These are phyloP conservation scores for Mycena leptocephala DNA, from an alignment of 768 basidiomycete genomes.

Conservation along the genomic window DNA sequence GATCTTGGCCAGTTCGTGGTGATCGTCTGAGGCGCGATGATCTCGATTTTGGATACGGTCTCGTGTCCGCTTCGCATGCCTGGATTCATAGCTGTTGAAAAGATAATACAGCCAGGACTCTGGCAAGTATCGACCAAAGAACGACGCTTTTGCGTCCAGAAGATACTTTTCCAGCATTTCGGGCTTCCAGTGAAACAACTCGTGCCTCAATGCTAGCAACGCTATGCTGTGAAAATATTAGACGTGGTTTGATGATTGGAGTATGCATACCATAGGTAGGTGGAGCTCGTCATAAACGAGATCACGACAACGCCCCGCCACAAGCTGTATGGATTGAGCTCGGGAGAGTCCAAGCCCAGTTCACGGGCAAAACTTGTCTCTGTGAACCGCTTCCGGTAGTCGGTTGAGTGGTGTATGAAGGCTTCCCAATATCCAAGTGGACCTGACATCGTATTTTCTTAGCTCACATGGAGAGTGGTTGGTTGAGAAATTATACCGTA, in stretches of 20 bases:
- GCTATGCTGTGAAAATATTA: slow-evolving; percentile 10
- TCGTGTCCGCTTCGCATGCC: slow-evolving; percentile 11
- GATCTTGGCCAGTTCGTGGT: slow-evolving; percentile 16
- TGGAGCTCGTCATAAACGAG: slow-evolving; percentile 3
- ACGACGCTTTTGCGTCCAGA: neutral
- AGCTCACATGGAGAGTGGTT: neutral
- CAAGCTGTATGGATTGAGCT: slow-evolving; percentile 25
- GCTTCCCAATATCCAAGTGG: slow-evolving; percentile 23
- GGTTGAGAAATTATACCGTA: neutral
- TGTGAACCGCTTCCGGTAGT: slow-evolving; percentile 17
- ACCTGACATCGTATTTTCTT: neutral
- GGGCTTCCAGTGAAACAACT: slow-evolving; percentile 28
- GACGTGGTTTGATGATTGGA: neutral
- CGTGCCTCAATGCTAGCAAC: slow-evolving; percentile 11
- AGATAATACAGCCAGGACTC: slow-evolving; percentile 17
- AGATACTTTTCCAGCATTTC: slow-evolving; percentile 8
- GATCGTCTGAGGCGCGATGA: slow-evolving; percentile 18
- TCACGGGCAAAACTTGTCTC: slow-evolving; percentile 12
- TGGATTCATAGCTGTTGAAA: slow-evolving; percentile 22
- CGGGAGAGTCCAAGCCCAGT: slow-evolving; percentile 14
- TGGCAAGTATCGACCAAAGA: slow-evolving; percentile 4
- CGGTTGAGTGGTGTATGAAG: slow-evolving; percentile 16
- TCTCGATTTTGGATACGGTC: slow-evolving; percentile 16
- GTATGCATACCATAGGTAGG: neutral
- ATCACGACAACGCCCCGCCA: slow-evolving; percentile 25